A percentile compares a stretch with the other conserved stretches of the same genome.
Evolutionary conservation across 768 basidiomycete species (phyloP).

Genomic region (Boletus rubroflammeus): DNA sequence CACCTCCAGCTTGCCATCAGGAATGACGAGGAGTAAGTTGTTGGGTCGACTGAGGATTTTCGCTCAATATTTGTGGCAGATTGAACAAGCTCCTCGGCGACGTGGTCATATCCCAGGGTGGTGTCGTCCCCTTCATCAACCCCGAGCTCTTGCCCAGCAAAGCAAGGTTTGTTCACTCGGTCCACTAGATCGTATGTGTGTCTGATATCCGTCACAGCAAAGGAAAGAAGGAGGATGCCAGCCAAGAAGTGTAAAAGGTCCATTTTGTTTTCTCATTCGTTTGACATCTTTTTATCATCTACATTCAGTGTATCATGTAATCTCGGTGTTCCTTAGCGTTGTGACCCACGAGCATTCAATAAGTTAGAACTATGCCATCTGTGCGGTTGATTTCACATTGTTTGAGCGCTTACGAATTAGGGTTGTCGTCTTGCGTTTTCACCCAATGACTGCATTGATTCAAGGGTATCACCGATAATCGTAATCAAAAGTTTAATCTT

Average conservation of each 20-base stretch:
- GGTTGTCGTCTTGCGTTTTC: not conserved
- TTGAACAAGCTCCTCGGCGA: slow-evolving; percentile 78
- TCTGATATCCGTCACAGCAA: slow-evolving; percentile 24
- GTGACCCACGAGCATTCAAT: slow-evolving; percentile 15
- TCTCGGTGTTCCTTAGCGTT: slow-evolving; percentile 5
- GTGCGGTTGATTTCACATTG: not conserved
- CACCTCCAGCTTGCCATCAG: slow-evolving; percentile 91
- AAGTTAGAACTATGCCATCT: not conserved
- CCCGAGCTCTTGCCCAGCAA: slow-evolving; percentile 37
- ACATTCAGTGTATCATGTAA: slow-evolving; percentile 29
- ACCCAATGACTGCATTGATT: not conserved
- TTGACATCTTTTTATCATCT: slow-evolving; percentile 30
- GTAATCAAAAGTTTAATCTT: not conserved
- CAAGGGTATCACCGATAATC: not conserved
- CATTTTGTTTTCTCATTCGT: slow-evolving; percentile 17
- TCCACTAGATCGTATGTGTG: not conserved
- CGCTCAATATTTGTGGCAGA: slow-evolving; percentile 29
- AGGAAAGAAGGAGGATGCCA: slow-evolving; percentile 33
- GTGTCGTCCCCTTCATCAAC: slow-evolving; percentile 71
- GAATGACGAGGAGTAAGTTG: slow-evolving; percentile 76
- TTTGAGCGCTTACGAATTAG: not conserved
- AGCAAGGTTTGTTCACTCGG: slow-evolving; percentile 21
- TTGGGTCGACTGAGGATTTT: not conserved
- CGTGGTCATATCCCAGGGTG: slow-evolving; percentile 89
- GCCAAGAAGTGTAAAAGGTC: slow-evolving; percentile 29